phyloP scores from a whole-genome alignment of 2,329 filamentous ascomycete genomes.

The Lachnum nothofagi region DNA sequence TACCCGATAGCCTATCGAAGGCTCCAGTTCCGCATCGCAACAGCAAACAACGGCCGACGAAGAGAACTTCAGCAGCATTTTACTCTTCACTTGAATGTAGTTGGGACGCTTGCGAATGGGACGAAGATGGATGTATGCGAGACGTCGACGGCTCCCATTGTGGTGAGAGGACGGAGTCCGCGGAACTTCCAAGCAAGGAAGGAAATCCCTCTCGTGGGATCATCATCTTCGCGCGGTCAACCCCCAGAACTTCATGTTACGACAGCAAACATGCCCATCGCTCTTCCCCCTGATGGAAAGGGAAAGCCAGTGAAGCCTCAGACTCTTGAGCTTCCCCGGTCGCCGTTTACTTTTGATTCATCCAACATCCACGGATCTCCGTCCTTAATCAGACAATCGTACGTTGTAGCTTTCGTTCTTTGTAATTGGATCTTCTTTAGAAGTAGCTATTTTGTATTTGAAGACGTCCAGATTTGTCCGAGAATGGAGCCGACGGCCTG shows the following conservation, averaged over 20 bases:
- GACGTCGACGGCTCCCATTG: constrained; percentile 81
- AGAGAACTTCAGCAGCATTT: constrained; percentile 98
- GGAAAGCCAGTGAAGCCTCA: constrained; percentile 23
- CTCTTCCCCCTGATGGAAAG: constrained; percentile 19
- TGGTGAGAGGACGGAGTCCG: constrained; percentile 87
- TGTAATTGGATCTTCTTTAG: not conserved
- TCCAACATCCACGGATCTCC: constrained; percentile 26
- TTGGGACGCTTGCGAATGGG: constrained; percentile 79
- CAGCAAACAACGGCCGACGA: constrained; percentile 88
- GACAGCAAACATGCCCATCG: constrained; percentile 22
- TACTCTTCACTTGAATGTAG: constrained; percentile 78
- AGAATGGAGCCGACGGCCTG: not conserved
- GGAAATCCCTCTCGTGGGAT: constrained; percentile 67
- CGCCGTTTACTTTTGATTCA: constrained; percentile 32
- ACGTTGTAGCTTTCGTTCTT: constrained; percentile 16
- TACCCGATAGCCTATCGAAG: constrained; percentile 94
- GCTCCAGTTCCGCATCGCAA: constrained; percentile 88
- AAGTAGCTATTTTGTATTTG: not conserved
- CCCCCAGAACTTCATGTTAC: constrained; percentile 30
- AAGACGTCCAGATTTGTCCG: constrained; percentile 1
- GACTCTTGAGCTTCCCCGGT: constrained; percentile 29
- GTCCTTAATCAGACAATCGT: constrained; percentile 29
- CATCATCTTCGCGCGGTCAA: constrained; percentile 32
- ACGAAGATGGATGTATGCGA: constrained; percentile 76
- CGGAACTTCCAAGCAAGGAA: constrained; percentile 93